Evolutionary conservation across 164 flowering plant species (phyloP).

Genomic region (Aristolochia californica): DNA sequence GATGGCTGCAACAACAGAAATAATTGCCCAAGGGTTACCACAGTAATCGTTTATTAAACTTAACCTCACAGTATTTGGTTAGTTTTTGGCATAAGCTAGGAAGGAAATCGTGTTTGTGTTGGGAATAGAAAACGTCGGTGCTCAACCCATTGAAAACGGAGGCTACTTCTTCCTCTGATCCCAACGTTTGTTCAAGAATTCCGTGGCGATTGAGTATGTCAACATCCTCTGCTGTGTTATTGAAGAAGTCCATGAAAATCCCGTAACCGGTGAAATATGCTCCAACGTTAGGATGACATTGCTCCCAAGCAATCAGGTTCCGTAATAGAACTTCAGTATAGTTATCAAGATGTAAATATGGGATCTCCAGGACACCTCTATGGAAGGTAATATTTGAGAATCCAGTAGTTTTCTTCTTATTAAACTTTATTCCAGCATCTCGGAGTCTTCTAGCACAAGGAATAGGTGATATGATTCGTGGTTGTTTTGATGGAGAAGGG

Average conservation of each 20-base stretch:
- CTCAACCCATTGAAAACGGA: slow-evolving; percentile 3
- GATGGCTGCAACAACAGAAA: neutral
- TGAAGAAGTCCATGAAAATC: slow-evolving; percentile 4
- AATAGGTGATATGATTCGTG: neutral
- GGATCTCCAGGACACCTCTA: slow-evolving; percentile 4
- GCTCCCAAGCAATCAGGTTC: slow-evolving; percentile 6
- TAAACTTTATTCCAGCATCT: slow-evolving; percentile 8
- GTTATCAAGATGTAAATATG: neutral
- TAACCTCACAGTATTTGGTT: neutral
- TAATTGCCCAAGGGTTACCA: neutral
- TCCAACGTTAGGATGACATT: neutral
- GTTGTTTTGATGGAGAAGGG: neutral
- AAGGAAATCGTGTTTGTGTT: neutral
- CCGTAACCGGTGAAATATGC: slow-evolving; percentile 3
- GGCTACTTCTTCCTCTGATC: slow-evolving; percentile 4
- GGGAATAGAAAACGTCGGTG: neutral
- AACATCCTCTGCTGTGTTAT: slow-evolving; percentile 3
- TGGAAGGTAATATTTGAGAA: neutral
- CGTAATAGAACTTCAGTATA: neutral
- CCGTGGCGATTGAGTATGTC: neutral
- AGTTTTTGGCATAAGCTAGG: neutral
- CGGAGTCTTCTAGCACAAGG: neutral
- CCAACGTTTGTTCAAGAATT: neutral
- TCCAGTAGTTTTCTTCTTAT: neutral
- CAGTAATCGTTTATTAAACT: neutral